Percentiles rank a stretch among this genome's conserved stretches.
Evolutionary conservation across 805 yeast species (phyloP).

Genomic region (Starmerella floricola): DNA sequence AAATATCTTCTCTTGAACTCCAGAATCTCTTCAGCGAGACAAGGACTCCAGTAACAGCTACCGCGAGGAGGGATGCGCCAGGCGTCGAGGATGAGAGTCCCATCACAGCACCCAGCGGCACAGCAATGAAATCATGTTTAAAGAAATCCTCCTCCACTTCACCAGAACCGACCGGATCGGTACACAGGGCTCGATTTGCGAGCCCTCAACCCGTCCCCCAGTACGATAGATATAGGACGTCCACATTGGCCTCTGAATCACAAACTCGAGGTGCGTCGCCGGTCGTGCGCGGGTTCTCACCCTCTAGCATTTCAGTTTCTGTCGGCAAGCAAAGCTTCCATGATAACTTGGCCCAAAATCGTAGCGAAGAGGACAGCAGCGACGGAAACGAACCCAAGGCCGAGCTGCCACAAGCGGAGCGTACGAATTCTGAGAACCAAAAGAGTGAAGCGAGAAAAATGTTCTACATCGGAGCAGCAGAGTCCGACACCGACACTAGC

Average conservation of each 20-base stretch:
- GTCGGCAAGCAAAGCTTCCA: neutral
- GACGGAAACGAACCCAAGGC: too few relatives aligned
- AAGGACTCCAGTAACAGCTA: too few relatives aligned
- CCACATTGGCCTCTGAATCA: neutral
- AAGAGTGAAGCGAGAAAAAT: conserved; percentile 22
- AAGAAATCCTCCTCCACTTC: conserved; percentile 1
- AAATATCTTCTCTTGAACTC: conserved; percentile 14
- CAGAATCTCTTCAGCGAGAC: conserved; percentile 10
- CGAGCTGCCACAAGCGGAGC: too few relatives aligned
- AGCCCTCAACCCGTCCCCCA: neutral
- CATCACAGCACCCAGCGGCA: neutral
- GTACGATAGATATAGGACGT: neutral
- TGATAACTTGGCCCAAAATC: neutral
- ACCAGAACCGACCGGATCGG: neutral
- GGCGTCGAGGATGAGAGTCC: too few relatives aligned
- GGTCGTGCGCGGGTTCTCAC: conserved; percentile 31
- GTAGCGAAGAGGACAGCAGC: too few relatives aligned
- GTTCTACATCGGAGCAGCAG: conserved; percentile 33
- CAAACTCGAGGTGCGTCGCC: conserved; percentile 4
- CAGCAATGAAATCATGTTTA: neutral
- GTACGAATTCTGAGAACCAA: conserved; percentile 5
- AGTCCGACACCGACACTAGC: conserved; percentile 26
- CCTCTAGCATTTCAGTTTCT: conserved; percentile 28
- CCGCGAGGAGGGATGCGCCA: too few relatives aligned
- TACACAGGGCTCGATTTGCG: neutral